Percentiles rank a stretch among this genome's conserved stretches.
phyloP scores from a whole-genome alignment of 148 eudicot species.

The Rhododendron griersonianum region DNA sequence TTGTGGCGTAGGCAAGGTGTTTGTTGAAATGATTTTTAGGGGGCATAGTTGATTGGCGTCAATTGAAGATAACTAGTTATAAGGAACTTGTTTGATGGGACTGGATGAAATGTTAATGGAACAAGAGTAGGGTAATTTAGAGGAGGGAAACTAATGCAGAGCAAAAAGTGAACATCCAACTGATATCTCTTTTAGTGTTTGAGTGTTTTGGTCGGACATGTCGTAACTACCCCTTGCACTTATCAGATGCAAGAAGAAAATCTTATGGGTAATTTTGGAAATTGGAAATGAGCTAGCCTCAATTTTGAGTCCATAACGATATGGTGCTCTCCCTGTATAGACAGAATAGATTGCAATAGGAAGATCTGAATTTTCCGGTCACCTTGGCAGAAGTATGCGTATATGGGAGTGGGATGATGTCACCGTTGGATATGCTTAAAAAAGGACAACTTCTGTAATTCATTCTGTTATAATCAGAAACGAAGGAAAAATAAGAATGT shows the following conservation, averaged over 20 bases:
- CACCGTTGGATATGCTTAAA: not conserved
- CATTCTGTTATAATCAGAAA: not conserved
- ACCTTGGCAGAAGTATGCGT: not conserved
- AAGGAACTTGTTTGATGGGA: not conserved
- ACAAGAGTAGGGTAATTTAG: not conserved
- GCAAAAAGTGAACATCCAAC: not conserved
- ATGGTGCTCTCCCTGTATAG: not conserved
- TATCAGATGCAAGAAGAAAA: not conserved
- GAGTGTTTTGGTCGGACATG: not conserved
- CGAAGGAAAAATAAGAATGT: not conserved
- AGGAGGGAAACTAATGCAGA: not conserved
- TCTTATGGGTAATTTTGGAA: not conserved
- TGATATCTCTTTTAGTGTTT: not conserved
- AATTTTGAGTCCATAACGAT: not conserved
- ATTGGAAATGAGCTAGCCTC: not conserved
- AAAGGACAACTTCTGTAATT: not conserved
- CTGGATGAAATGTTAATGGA: not conserved
- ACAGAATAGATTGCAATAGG: not conserved
- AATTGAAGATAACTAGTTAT: not conserved
- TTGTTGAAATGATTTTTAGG: constrained; percentile 3
- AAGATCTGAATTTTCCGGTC: not conserved
- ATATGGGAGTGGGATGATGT: not conserved
- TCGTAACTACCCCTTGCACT: not conserved
- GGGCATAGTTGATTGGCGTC: not conserved
- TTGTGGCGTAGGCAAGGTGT: not conserved